Conservation (phyloP, 768 basidiomycete species). For the Russula abietina region DNA sequence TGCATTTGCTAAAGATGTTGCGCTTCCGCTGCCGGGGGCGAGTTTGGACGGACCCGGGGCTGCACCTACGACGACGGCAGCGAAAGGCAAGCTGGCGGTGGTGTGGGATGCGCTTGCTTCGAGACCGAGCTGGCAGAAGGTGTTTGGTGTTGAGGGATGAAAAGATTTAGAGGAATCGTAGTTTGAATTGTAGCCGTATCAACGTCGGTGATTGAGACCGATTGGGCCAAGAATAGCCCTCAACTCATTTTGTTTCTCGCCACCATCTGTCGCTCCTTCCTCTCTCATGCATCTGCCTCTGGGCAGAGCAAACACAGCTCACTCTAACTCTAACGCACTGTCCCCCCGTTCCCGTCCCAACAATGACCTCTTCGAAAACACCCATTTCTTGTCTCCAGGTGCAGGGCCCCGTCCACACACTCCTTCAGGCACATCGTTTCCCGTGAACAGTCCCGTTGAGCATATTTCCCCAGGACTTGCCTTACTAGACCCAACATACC, state of each 20-base stretch:
- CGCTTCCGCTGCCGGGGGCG: slow-evolving; percentile 1
- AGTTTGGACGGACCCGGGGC: slow-evolving; percentile 8
- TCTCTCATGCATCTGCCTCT: slow-evolving; percentile 8
- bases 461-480: background rate
- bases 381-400: background rate
- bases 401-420: slow-evolving; percentile 7
- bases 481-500: background rate
- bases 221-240: background rate
- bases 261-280: slow-evolving; percentile 3
- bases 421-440: slow-evolving; percentile 21
- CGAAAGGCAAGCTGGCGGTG: slow-evolving; percentile 38
- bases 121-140: slow-evolving; percentile 65
- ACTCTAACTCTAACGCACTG: slow-evolving; percentile 22
- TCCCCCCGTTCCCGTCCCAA: background rate
- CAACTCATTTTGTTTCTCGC: background rate
- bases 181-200: background rate
- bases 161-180: background rate
- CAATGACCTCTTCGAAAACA: background rate
- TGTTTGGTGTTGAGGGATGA: slow-evolving; percentile 37
- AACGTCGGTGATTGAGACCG: slow-evolving; percentile 9
- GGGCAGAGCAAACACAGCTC: slow-evolving; percentile 13
- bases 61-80: slow-evolving; percentile 6
- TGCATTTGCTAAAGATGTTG: slow-evolving; percentile 32
- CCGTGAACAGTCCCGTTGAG: background rate
- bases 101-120: slow-evolving; percentile 69